Percentiles rank a stretch among this genome's conserved stretches.
Conservation (phyloP, 306 rosid species). For the Cucurbita argyrosperma region DNA sequence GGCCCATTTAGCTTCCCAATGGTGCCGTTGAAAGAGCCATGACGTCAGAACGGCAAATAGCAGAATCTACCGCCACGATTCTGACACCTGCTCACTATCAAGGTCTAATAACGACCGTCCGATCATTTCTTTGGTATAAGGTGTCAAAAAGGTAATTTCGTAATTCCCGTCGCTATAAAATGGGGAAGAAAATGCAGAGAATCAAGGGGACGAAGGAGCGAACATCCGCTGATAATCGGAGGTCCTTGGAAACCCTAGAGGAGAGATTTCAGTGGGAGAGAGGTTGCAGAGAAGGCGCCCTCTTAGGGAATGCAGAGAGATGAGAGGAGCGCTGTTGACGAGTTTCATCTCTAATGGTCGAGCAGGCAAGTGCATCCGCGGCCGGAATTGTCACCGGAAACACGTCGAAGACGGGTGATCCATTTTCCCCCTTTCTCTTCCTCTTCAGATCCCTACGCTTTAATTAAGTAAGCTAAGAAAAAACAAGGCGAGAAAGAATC, state of each 20-base stretch:
- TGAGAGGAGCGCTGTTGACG: slow-evolving; percentile 25
- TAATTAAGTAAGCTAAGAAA: neutral
- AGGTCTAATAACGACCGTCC: neutral
- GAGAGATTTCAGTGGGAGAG: neutral
- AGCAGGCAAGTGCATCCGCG: slow-evolving; percentile 32
- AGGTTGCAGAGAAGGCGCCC: neutral
- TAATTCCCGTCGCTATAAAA: neutral
- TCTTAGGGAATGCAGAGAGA: slow-evolving; percentile 72
- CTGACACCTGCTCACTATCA: neutral
- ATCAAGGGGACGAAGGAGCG: neutral
- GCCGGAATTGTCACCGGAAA: slow-evolving; percentile 85
- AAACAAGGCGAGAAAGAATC: neutral
- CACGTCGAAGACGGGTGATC: slow-evolving; percentile 98
- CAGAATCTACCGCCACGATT: neutral
- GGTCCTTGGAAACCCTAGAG: neutral
- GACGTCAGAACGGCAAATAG: neutral
- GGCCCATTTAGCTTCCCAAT: neutral
- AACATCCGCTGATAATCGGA: neutral
- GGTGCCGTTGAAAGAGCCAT: neutral
- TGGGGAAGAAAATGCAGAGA: neutral
- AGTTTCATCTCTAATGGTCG: slow-evolving; percentile 21
- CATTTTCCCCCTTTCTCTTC: neutral
- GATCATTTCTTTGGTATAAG: neutral
- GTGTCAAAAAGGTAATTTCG: neutral
- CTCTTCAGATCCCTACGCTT: neutral